Conservation (phyloP, 495 filamentous ascomycete species). For the Aeminium ludgeri region DNA sequence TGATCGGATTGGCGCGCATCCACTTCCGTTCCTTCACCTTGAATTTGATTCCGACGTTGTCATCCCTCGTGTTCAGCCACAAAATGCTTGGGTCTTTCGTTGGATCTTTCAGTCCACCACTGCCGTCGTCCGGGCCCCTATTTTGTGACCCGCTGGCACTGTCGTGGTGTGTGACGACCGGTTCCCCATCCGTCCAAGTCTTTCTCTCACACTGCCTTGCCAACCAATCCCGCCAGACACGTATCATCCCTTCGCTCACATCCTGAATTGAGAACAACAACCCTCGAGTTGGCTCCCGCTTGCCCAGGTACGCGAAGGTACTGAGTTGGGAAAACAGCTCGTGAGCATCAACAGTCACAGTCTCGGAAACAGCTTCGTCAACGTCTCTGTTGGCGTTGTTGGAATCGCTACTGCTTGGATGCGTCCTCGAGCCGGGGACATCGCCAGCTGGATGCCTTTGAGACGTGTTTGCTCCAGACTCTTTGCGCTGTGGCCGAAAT, state of each 20-base stretch:
- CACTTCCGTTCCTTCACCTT: constrained; percentile 20
- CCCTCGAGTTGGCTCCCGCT: constrained; percentile 39
- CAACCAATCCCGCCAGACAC: constrained; percentile 56
- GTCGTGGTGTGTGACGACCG: constrained; percentile 8
- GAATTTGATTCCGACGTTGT: constrained; percentile 24
- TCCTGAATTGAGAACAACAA: constrained; percentile 44
- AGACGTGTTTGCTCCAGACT: constrained; percentile 26
- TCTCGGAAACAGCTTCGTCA: constrained; percentile 32
- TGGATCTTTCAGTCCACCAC: background rate
- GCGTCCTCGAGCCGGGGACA: constrained; percentile 26
- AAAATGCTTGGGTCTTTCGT: constrained; percentile 16
- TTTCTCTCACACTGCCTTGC: constrained; percentile 24
- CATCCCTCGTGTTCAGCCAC: constrained; percentile 21
- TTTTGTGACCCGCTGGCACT: background rate
- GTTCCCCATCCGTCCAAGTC: constrained; percentile 16
- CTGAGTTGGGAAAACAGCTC: constrained; percentile 60
- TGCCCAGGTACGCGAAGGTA: constrained; percentile 49
- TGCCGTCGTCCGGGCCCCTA: background rate
- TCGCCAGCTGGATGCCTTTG: constrained; percentile 24
- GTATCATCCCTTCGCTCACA: constrained; percentile 44
- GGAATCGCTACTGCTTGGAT: constrained; percentile 7
- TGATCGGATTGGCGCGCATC: constrained; percentile 12
- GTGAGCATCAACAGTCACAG: constrained; percentile 45
- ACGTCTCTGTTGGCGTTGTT: background rate
- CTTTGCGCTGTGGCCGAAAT: constrained; percentile 41